Conservation (phyloP, 2,329 filamentous ascomycete genomes). For the Whalleya microplaca region DNA sequence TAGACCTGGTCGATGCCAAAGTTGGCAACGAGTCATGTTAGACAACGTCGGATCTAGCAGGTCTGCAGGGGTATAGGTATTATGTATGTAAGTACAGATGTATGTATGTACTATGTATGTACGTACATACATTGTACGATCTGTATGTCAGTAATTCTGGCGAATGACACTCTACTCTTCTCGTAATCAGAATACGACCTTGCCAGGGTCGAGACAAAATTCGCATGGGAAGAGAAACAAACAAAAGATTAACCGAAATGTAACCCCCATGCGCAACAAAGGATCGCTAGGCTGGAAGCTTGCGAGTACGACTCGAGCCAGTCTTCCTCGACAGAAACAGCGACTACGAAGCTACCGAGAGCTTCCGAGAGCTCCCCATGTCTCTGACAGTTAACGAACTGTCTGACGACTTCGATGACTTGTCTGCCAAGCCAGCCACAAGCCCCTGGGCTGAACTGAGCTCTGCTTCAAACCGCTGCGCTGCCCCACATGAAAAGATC, state of each 20-base stretch:
- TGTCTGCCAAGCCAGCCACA: not conserved
- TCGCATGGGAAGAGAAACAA: not conserved
- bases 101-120: not conserved
- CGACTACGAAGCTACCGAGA: not conserved
- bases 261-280: not conserved
- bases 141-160: not conserved
- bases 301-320: too few species aligned
- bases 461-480: not conserved
- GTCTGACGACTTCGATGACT: not conserved
- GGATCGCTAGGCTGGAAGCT: not conserved
- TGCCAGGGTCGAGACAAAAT: not conserved
- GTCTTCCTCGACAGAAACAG: not conserved
- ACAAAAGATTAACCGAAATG: not conserved
- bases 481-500: not conserved
- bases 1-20: not conserved
- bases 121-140: not conserved
- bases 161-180: not conserved
- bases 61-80: not conserved
- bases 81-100: not conserved
- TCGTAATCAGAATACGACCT: not conserved
- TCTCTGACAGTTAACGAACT: not conserved
- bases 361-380: not conserved
- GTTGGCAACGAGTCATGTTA: not conserved
- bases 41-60: not conserved
- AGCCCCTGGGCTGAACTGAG: not conserved